These are phyloP conservation scores for Diplodia sapinea DNA, from an alignment of 2,329 filamentous ascomycete species.

Conservation along the genomic window DNA sequence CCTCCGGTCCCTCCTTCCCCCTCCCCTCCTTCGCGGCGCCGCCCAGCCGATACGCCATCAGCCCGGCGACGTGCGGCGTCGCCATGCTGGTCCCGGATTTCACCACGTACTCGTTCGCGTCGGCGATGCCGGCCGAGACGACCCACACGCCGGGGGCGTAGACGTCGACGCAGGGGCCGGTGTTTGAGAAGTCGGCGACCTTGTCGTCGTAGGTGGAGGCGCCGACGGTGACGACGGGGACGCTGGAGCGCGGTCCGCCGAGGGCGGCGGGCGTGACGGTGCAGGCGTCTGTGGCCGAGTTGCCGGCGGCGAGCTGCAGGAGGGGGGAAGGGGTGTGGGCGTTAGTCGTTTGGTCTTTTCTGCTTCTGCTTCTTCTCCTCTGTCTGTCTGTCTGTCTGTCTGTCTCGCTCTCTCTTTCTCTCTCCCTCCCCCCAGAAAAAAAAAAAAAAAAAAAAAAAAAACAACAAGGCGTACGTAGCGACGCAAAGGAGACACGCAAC, in stretches of 20 bases:
- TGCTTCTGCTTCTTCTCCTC: not conserved
- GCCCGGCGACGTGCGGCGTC: slow-evolving; percentile 67
- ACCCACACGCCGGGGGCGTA: slow-evolving; percentile 47
- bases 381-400: too few relatives aligned
- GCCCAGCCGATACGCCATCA: slow-evolving; percentile 62
- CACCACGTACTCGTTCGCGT: slow-evolving; percentile 45
- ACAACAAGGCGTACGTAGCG: too few relatives aligned
- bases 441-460: too few relatives aligned
- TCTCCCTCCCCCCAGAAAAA: too few relatives aligned
- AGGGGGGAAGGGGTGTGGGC: too few relatives aligned
- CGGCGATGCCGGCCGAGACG: slow-evolving; percentile 50
- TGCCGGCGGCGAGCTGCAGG: slow-evolving; percentile 43
- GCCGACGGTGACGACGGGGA: slow-evolving; percentile 47
- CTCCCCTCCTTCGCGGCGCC: not conserved
- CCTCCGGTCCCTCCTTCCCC: not conserved
- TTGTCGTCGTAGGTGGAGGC: slow-evolving; percentile 43
- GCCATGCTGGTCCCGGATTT: slow-evolving; percentile 68
- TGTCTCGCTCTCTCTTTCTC: too few relatives aligned
- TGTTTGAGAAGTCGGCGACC: slow-evolving; percentile 46
- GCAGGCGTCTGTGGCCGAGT: slow-evolving; percentile 39
- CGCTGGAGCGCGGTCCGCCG: slow-evolving; percentile 36
- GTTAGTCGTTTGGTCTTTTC: slow-evolving; percentile 25
- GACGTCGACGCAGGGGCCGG: slow-evolving; percentile 44
- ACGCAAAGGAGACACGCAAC: too few relatives aligned
- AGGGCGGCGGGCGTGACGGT: slow-evolving; percentile 41